Conservation (phyloP, 176 grass and related monocot genomes). For the Hyparrhenia diplandra region DNA sequence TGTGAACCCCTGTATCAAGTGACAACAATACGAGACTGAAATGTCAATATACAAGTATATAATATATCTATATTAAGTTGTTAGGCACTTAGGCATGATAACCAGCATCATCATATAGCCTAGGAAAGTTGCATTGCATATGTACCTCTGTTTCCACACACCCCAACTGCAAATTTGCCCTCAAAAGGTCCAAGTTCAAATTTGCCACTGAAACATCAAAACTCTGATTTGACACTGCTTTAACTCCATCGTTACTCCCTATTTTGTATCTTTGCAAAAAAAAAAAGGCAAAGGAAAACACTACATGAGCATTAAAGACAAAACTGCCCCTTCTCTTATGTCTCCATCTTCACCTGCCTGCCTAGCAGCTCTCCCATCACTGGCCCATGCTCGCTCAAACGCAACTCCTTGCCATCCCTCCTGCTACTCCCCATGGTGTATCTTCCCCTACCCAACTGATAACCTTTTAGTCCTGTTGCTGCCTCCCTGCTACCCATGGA, state of each 20-base stretch:
- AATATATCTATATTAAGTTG: neutral
- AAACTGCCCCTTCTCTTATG: neutral
- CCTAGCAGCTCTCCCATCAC: neutral
- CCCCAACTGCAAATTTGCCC: neutral
- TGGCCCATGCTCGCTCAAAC: neutral
- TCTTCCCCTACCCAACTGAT: neutral
- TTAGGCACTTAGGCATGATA: neutral
- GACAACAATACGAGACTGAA: neutral
- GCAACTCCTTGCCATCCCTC: neutral
- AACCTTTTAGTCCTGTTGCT: neutral
- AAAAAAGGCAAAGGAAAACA: neutral
- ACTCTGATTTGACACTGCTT: neutral
- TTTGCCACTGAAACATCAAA: neutral
- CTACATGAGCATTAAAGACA: neutral
- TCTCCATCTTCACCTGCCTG: neutral
- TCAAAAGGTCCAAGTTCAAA: neutral
- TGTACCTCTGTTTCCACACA: neutral
- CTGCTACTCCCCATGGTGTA: neutral
- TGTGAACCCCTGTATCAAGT: constrained; percentile 70
- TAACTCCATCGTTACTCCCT: neutral
- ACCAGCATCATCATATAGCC: neutral
- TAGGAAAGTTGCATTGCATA: neutral
- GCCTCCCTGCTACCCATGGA: neutral
- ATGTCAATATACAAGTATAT: neutral
- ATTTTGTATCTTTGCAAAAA: neutral